A percentile compares a stretch with the other conserved stretches of the same genome.
phyloP scores from a whole-genome alignment of 805 yeast species.

The Millerago galiae region DNA sequence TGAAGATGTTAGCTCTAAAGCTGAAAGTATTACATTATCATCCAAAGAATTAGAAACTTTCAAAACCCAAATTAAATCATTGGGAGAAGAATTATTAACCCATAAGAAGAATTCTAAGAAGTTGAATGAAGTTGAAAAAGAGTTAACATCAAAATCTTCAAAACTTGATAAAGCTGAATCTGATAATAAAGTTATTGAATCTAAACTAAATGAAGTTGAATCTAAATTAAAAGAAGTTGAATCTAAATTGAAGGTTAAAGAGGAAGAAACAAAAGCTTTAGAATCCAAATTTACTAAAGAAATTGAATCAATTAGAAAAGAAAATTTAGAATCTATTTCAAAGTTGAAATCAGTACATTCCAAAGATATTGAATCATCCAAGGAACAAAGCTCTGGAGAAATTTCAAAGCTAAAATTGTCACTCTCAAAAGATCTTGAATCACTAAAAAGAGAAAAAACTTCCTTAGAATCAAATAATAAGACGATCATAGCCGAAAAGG shows the following conservation, averaged over 20 bases:
- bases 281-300: background rate
- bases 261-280: background rate
- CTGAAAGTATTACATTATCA: background rate
- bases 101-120: background rate
- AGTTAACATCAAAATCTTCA: conserved; percentile 4
- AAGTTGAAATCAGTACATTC: background rate
- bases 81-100: background rate
- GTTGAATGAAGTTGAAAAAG: background rate
- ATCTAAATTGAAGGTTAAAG: background rate
- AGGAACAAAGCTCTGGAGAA: background rate
- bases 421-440: background rate
- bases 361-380: background rate
- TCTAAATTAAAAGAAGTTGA: background rate
- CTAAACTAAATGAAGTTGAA: background rate
- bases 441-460: background rate
- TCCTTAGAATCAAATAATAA: background rate
- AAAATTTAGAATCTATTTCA: background rate
- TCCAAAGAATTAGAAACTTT: background rate
- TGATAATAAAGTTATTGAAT: conserved; percentile 3
- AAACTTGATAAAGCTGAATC: background rate
- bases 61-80: background rate
- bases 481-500: background rate
- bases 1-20: background rate
- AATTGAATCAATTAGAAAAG: background rate
- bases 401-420: background rate